Evolutionary conservation across 2,329 filamentous ascomycete species (phyloP).

Genomic region (Fusarium nelsonii): DNA sequence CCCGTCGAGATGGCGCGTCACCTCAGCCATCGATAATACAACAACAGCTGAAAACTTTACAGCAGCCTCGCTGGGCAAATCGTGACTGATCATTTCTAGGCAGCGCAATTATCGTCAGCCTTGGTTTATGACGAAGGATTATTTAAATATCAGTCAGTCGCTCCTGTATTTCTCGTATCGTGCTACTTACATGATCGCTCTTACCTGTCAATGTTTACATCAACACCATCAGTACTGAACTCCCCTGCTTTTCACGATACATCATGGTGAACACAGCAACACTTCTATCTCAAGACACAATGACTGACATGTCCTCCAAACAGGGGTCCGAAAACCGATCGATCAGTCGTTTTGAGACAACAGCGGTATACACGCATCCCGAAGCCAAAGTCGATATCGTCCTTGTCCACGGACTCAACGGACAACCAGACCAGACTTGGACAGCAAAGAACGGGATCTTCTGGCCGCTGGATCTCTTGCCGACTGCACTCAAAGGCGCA

Average conservation of each 20-base stretch:
- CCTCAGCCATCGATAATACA: slow-evolving; percentile 3
- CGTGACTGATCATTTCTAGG: slow-evolving; percentile 23
- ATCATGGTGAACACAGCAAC: slow-evolving; percentile 41
- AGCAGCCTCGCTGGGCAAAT: slow-evolving; percentile 8
- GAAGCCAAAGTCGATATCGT: slow-evolving; percentile 73
- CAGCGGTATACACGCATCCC: slow-evolving; percentile 69
- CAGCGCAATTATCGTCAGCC: slow-evolving; percentile 25
- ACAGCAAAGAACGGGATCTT: slow-evolving; percentile 68
- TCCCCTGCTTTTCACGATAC: slow-evolving; percentile 7
- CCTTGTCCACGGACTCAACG: slow-evolving; percentile 78
- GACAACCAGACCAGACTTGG: slow-evolving; percentile 74
- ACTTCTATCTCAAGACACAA: background rate
- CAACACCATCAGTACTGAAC: too few species aligned
- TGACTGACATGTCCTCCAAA: background rate
- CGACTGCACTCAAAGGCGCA: slow-evolving; percentile 66
- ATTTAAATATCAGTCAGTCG: slow-evolving; percentile 21
- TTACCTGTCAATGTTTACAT: too few species aligned
- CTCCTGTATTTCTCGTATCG: too few species aligned
- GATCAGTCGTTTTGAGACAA: slow-evolving; percentile 66
- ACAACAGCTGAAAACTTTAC: background rate
- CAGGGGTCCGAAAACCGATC: slow-evolving; percentile 56
- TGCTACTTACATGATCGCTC: too few species aligned
- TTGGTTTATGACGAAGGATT: slow-evolving; percentile 7
- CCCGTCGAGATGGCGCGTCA: background rate
- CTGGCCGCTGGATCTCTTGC: slow-evolving; percentile 78